A percentile compares a stretch with the other conserved stretches of the same genome.
phyloP scores from a whole-genome alignment of 768 basidiomycete species.

The Auriscalpium vulgare region DNA sequence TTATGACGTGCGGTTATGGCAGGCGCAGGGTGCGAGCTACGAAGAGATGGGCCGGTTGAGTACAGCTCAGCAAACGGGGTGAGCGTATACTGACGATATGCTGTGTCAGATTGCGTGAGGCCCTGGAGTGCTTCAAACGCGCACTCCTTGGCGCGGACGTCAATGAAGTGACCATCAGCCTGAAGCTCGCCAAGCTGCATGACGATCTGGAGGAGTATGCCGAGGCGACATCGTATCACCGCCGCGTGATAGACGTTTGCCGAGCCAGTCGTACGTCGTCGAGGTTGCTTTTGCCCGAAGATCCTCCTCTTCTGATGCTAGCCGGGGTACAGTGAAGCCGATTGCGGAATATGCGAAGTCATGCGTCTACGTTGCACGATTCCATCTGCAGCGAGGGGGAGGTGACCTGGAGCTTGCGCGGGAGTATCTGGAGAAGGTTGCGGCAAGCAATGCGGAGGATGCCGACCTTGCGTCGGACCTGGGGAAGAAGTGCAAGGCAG shows the following conservation, averaged over 20 bases:
- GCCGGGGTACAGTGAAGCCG: conserved; percentile 43
- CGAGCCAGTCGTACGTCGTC: conserved; percentile 45
- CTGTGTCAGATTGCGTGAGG: conserved; percentile 63
- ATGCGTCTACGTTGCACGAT: conserved; percentile 76
- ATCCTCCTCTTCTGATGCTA: neutral
- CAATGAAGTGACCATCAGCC: conserved; percentile 62
- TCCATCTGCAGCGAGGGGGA: conserved; percentile 53
- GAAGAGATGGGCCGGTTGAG: conserved; percentile 72
- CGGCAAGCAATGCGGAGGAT: conserved; percentile 18
- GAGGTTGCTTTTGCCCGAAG: too few species aligned
- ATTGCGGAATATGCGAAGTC: conserved; percentile 78
- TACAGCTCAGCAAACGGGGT: neutral
- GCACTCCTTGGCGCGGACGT: conserved; percentile 79
- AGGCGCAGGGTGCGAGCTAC: conserved; percentile 89
- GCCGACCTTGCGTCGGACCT: conserved; percentile 13
- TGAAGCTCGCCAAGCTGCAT: conserved; percentile 70
- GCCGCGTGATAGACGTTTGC: conserved; percentile 68
- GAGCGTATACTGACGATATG: neutral
- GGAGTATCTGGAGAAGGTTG: conserved; percentile 59
- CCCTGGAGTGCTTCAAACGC: conserved; percentile 85
- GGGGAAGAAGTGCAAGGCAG: conserved; percentile 12
- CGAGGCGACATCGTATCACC: conserved; percentile 74
- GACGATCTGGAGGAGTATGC: conserved; percentile 54
- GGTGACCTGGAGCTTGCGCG: conserved; percentile 66
- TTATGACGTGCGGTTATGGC: conserved; percentile 95